A percentile compares a stretch with the other conserved stretches of the same genome.
These are phyloP conservation scores for Eucalyptus brandiana DNA, from an alignment of 345 rosid species.

Conservation along the genomic window DNA sequence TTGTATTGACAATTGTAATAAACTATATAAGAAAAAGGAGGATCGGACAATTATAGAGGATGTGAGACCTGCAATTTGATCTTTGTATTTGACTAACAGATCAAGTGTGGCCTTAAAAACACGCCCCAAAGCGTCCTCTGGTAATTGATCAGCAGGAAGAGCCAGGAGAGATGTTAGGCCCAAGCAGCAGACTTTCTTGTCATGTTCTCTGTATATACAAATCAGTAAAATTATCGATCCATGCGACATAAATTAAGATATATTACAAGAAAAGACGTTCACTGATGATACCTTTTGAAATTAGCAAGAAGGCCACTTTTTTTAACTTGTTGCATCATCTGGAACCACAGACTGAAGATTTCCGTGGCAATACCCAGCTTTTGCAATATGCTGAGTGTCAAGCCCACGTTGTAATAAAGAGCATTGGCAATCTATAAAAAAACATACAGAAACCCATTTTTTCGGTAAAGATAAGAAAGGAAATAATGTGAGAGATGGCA, in stretches of 20 bases:
- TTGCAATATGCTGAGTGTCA: constrained; percentile 73
- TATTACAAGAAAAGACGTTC: not conserved
- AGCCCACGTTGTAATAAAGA: constrained; percentile 71
- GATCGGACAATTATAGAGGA: not conserved
- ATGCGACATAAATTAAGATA: not conserved
- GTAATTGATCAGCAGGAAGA: constrained; percentile 79
- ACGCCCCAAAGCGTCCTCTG: constrained; percentile 81
- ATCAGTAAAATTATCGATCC: not conserved
- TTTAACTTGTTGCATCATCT: constrained; percentile 86
- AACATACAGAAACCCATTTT: not conserved
- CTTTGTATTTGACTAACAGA: constrained; percentile 79
- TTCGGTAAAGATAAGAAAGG: not conserved
- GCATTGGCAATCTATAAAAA: constrained; percentile 83
- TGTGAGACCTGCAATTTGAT: constrained; percentile 85
- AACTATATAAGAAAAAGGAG: not conserved
- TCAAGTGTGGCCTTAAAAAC: constrained; percentile 81
- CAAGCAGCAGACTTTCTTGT: constrained; percentile 96
- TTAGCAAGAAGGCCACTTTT: constrained; percentile 72
- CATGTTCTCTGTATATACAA: constrained; percentile 65
- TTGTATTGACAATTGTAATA: not conserved
- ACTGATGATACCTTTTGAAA: constrained; percentile 57
- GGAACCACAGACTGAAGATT: constrained; percentile 87
- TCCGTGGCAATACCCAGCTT: constrained; percentile 71
- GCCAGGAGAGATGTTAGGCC: constrained; percentile 83
- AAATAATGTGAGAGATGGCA: not conserved